Evolutionary conservation across 257 asterid genomes (phyloP).

Genomic region (Lavandula angustifolia): DNA sequence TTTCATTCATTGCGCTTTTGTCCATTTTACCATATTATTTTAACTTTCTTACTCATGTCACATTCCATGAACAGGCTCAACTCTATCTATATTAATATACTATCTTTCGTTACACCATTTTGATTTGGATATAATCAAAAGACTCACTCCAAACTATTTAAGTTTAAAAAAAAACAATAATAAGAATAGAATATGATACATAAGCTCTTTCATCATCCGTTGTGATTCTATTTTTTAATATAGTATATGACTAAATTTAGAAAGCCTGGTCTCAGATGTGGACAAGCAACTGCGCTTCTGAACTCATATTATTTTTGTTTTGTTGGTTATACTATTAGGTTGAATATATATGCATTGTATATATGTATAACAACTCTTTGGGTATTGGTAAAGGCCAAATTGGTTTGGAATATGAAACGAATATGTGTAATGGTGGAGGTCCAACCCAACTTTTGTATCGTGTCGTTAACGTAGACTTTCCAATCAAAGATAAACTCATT

Average conservation of each 20-base stretch:
- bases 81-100: background rate
- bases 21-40: slow-evolving; percentile 21
- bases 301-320: background rate
- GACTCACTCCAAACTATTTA: background rate
- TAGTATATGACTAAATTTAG: slow-evolving; percentile 3
- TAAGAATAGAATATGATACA: no score
- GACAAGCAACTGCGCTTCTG: slow-evolving; percentile 3
- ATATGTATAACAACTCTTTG: background rate
- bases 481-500: no score
- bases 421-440: background rate
- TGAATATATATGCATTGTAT: background rate
- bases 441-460: background rate
- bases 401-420: background rate
- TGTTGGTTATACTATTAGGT: background rate
- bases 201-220: no score
- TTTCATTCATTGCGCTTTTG: background rate
- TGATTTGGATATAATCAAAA: background rate
- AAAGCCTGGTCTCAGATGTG: background rate
- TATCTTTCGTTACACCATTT: background rate
- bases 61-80: slow-evolving; percentile 24
- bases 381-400: slow-evolving; percentile 7
- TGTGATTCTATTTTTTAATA: background rate
- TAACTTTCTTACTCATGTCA: slow-evolving; percentile 32
- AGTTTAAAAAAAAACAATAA: no score
- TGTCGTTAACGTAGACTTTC: no score